Base-by-base conservation (phyloP, 1,284 basidiomycete genomes). In the Puccinia sorghi region DNA sequence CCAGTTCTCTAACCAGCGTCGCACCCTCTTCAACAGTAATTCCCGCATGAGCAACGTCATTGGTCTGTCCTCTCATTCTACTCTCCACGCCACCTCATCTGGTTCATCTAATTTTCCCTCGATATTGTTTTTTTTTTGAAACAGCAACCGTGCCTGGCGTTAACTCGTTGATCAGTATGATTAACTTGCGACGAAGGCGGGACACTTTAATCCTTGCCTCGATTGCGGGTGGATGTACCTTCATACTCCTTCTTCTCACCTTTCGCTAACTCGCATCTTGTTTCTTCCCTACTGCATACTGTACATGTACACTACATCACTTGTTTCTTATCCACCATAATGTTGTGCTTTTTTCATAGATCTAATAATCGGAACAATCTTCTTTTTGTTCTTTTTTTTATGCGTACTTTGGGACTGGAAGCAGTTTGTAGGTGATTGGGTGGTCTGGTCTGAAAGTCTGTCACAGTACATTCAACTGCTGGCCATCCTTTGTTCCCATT, bases 121-220 rank as follows among this genome's bases (percentile, higher is more conserved):
- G 13, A 11, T 15, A 7, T 20, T 57, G n/a, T 57, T 79, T 80
- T n/a, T 20, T 50, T 37, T 22, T 46, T 22, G 20, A 11, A 15
- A 72, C 83, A 92, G 93, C 88, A 82, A 90, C 92, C 46, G 91
- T 99, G 84, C 96, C 97, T 12, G 95, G 94, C 0, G 90, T 99
- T 81, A 96, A 95, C 86, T 93, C 91, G 80, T 86, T 99, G 75
- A 88, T 99, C 77, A 88, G 89, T 0, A 93, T 98, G 91, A 98
- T 99, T 84, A 91, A 92, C 83, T 90, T 93, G 9, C 89, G 96
- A 71, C 88, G 96, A 81, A 88, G 94, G 81, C 87, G 95, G 82
- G 97, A 99, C 85, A 90, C 92, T 13, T 88, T 97, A 81, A 94
- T 99, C 82, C 85, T 99, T 83, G 96, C 93, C 27, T 87, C 90